phyloP scores from a whole-genome alignment of 257 asterid genomes.

The Jacaranda mimosifolia region DNA sequence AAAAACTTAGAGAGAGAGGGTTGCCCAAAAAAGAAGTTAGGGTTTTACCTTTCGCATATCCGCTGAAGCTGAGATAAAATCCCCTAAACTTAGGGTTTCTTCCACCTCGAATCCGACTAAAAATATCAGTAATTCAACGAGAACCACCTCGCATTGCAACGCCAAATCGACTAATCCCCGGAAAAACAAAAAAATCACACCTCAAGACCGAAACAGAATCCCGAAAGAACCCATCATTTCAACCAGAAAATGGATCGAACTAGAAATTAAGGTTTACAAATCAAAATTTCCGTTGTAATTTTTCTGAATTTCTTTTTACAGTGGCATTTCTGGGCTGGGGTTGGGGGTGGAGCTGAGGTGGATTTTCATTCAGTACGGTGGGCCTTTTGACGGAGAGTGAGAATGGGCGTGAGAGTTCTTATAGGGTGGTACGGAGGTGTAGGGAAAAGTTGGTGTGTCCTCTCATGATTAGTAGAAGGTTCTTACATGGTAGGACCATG shows the following conservation, averaged over 20 bases:
- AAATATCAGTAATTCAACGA: conserved; percentile 20
- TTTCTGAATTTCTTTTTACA: background rate
- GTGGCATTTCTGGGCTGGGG: conserved; percentile 36
- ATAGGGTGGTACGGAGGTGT: conserved; percentile 40
- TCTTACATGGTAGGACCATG: conserved; percentile 19
- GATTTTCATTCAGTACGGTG: conserved; percentile 44
- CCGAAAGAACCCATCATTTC: conserved; percentile 23
- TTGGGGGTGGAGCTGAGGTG: conserved; percentile 50
- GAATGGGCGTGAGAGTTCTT: conserved; percentile 38
- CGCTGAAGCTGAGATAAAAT: conserved; percentile 42
- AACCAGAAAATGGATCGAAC: conserved; percentile 28
- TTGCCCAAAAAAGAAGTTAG: conserved; percentile 13
- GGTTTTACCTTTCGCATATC: conserved; percentile 56
- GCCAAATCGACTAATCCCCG: conserved; percentile 33
- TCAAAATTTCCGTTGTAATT: background rate
- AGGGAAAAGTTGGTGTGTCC: conserved; percentile 35
- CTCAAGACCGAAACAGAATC: conserved; percentile 15
- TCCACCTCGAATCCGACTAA: conserved; percentile 28
- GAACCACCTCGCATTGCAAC: conserved; percentile 47
- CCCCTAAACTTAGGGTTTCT: conserved; percentile 40
- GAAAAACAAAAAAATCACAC: conserved; percentile 19
- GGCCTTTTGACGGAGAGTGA: conserved; percentile 41
- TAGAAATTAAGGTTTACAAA: background rate
- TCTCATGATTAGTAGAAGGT: conserved; percentile 16
- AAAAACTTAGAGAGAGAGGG: background rate